Evolutionary conservation across 202 grass and related monocot genomes (phyloP), one percentile per base, ranked within the genome.

Genomic region (Setaria italica): DNA sequence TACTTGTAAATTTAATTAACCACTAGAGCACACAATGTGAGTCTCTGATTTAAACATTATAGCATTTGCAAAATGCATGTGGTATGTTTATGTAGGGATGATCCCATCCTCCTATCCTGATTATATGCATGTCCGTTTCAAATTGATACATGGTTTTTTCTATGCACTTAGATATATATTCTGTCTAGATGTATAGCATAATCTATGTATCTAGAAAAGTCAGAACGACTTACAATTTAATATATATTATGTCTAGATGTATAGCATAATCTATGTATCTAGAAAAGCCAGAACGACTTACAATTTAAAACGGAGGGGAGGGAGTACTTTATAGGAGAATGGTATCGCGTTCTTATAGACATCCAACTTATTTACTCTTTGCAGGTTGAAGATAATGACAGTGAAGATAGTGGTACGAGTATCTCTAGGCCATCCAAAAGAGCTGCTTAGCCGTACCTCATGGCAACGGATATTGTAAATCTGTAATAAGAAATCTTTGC

Each of bases 351-450:
- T 73, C 65, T 43, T 74, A 21, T 71, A 55, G 47, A 67, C 50
- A 83, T 83, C 11, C 29, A 73, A 33, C 43, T 63, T 35, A 60
- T 63, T 63, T 37, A 63, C 39, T 87, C 54, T 60, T 80, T 88
- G 79, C 78, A 97, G 95, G 85, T 50, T 69, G 90, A 93, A 90
- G 95, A 93, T 66, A 79, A 93, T 17, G 56, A 57, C 56, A 82
- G 81, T 65, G 89, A 83, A n/a, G 86, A 93, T 55, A 98, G 87
- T 51, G 87, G 84, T 86, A 84, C 89, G 58, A 82, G 71, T 58
- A 87, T 60, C 72, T 45, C 67, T 45, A 92, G 87, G 86, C 83
- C 89, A 78, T 84, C 87, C 54, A 98, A 98, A 59, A 94, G 56
- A 91, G 53, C 56, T 25, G 66, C 85, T 62, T 93, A 94, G 67